Conservation (phyloP, 2,329 filamentous ascomycete genomes). For the Penicillium fuscoglaucum region DNA sequence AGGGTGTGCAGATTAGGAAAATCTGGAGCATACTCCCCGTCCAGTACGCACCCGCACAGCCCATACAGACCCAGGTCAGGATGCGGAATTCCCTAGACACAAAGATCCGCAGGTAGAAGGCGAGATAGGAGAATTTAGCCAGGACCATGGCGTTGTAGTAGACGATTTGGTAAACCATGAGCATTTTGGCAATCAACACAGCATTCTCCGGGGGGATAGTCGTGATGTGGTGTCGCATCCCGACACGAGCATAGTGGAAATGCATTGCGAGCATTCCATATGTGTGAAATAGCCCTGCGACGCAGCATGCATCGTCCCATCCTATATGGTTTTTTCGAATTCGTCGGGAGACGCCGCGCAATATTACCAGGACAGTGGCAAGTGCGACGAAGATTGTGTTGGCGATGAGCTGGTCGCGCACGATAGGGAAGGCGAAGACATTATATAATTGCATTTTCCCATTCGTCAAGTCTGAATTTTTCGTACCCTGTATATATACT, state of each 20-base stretch:
- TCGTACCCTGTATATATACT: too few relatives aligned
- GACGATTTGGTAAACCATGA: constrained; percentile 27
- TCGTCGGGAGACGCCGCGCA: constrained; percentile 27
- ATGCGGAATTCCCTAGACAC: constrained; percentile 34
- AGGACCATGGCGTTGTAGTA: constrained; percentile 33
- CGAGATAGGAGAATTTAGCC: constrained; percentile 33
- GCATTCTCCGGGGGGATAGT: constrained; percentile 12
- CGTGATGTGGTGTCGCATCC: constrained; percentile 17
- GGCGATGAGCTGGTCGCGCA: constrained; percentile 24
- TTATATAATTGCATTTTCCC: constrained; percentile 13
- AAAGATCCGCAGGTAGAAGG: constrained; percentile 35
- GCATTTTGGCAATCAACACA: constrained; percentile 16
- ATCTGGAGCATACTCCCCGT: constrained; percentile 30
- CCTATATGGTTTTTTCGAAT: constrained; percentile 30
- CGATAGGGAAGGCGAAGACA: constrained; percentile 16
- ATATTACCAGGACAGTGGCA: constrained; percentile 27
- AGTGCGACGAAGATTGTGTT: constrained; percentile 29
- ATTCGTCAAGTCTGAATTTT: neutral
- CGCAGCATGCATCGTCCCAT: constrained; percentile 34
- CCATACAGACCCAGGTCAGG: constrained; percentile 29
- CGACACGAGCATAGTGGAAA: constrained; percentile 19
- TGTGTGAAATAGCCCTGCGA: constrained; percentile 21
- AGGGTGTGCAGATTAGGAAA: constrained; percentile 26
- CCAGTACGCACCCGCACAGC: constrained; percentile 30
- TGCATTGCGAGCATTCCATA: constrained; percentile 25